Base-by-base conservation (phyloP, 2,329 filamentous ascomycete species). In the Tetracladium maxilliforme region DNA sequence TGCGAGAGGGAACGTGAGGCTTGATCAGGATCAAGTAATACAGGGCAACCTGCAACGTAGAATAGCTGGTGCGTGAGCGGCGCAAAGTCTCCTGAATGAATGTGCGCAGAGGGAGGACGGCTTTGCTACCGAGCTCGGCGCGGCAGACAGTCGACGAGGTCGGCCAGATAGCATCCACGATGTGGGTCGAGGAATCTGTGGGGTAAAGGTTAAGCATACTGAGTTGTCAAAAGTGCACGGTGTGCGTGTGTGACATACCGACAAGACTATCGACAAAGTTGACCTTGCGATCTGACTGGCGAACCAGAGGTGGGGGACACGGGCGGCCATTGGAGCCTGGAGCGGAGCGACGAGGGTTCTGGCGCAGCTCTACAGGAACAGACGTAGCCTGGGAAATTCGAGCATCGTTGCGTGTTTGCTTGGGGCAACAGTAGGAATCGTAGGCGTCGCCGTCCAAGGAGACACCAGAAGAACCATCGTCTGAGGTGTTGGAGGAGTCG, bases 11-110 rank as follows among this genome's bases (percentile, higher is more conserved):
- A 26, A 98, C 73, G 52, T 84, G 81, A 13, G 81, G 70, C 58
- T 92, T 92, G 51, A 98, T 86, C 40, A 95, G 66, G 43, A 98
- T 76, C 43, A 98, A 58, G 49, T 98, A 98, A 52, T 94, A 98
- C 33, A 98, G 62, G 14, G 90, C 87, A 32, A 98, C 90, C 54
- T 95, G 90, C 27, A 98, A 61, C 16, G 90, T 98, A 30, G 87
- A 95, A 57, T 94, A 98, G 57, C 86, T 94, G 21, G 90, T 93
- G 42, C 87, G 76, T 32, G 90, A 98, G 41, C 90, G 74, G 40
- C 86, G 80, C 37, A 98, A 64, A 12, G 90, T 95, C 62, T 95
- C 90, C 54, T 95, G 86, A 42, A 98, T 95, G 49, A 95, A 98
- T 27, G 79, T 92, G 38, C 86, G 80, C 42, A 98, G 64, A 31